Evolutionary conservation across 768 basidiomycete genomes (phyloP).

Genomic region (Pulveroboletus ravenelii): DNA sequence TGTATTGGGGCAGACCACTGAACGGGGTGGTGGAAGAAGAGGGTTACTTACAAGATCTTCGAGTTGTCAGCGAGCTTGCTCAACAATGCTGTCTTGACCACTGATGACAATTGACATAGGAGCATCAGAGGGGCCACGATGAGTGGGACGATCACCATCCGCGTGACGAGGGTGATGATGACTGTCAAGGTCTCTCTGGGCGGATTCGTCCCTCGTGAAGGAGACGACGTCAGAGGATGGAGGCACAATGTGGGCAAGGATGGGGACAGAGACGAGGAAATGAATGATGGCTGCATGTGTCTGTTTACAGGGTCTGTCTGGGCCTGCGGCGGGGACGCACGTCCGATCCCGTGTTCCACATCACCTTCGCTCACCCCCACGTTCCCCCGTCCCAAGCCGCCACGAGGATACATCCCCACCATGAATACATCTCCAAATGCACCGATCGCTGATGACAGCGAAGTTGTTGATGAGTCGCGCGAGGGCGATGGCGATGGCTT

Average conservation of each 20-base stretch:
- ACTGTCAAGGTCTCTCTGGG: slow-evolving; percentile 81
- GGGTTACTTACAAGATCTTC: no score
- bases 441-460: slow-evolving; percentile 8
- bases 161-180: slow-evolving; percentile 67
- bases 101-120: no score
- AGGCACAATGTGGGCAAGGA: background rate
- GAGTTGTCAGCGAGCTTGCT: no score
- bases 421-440: no score
- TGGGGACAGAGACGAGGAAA: background rate
- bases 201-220: slow-evolving; percentile 4
- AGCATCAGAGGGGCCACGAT: slow-evolving; percentile 81
- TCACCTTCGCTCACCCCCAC: background rate
- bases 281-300: no score
- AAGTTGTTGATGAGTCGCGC: background rate
- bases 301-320: no score
- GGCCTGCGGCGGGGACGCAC: background rate
- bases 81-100: no score
- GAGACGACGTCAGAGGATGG: background rate
- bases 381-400: background rate
- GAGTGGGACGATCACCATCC: slow-evolving; percentile 85
- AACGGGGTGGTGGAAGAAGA: no score
- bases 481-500: background rate
- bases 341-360: slow-evolving; percentile 2
- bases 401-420: slow-evolving; percentile 3
- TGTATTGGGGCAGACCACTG: no score